Percentiles rank a stretch among this genome's conserved stretches.
Conservation (phyloP, 2,329 filamentous ascomycete genomes). For the Curvularia spicifera region DNA sequence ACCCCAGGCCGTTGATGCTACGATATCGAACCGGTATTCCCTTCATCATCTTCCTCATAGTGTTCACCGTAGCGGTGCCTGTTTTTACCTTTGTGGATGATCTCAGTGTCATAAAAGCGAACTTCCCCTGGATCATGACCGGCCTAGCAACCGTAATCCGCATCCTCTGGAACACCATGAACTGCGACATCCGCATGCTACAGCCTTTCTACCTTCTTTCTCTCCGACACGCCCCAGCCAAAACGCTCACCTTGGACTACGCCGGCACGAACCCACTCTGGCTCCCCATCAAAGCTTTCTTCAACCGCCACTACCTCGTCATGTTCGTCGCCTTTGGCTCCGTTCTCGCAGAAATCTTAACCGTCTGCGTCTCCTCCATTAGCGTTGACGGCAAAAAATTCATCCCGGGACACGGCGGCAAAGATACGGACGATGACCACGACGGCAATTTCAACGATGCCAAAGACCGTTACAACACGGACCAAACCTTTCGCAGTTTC, state of each 20-base stretch:
- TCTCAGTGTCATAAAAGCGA: constrained; percentile 62
- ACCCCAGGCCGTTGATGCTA: constrained; percentile 72
- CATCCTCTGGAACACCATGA: constrained; percentile 71
- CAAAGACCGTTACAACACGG: constrained; percentile 42
- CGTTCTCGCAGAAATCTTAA: constrained; percentile 75
- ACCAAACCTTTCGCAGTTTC: constrained; percentile 64
- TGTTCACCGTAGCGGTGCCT: constrained; percentile 66
- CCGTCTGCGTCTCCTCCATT: constrained; percentile 70
- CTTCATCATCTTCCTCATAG: constrained; percentile 64
- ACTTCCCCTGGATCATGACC: constrained; percentile 70
- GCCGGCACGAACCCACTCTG: constrained; percentile 73
- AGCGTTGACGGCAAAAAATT: constrained; percentile 70
- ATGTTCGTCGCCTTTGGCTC: constrained; percentile 73
- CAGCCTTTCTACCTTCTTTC: constrained; percentile 77
- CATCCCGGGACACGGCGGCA: constrained; percentile 44
- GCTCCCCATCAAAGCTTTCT: constrained; percentile 66
- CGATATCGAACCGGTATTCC: constrained; percentile 65
- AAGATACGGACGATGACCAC: constrained; percentile 21
- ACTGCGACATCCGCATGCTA: constrained; percentile 73
- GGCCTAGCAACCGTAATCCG: constrained; percentile 70
- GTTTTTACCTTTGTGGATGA: constrained; percentile 66
- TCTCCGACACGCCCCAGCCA: constrained; percentile 67
- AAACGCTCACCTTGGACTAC: constrained; percentile 74
- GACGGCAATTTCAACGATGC: constrained; percentile 5
- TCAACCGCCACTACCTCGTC: constrained; percentile 70